Conservation (phyloP, 345 rosid species). For the Citrus mangshanensis region DNA sequence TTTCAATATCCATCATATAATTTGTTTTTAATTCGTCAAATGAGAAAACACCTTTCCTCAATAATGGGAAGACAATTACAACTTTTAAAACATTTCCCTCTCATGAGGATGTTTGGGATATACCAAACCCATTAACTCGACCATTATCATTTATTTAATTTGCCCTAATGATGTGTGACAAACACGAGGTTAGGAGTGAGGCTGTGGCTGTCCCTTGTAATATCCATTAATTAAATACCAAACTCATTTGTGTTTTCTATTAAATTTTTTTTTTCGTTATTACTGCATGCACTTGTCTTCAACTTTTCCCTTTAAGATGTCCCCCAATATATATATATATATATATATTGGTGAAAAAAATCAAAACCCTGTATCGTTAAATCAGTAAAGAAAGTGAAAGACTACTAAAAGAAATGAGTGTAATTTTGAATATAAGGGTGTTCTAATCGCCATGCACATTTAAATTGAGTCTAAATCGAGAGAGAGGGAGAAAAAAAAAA, state of each 20-base stretch:
- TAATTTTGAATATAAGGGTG: too few relatives aligned
- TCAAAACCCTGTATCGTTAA: too few relatives aligned
- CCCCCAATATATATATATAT: too few relatives aligned
- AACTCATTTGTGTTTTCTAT: not conserved
- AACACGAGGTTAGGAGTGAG: not conserved
- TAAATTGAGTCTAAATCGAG: too few relatives aligned
- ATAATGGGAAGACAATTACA: not conserved
- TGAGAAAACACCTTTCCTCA: constrained; percentile 1
- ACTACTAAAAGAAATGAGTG: too few relatives aligned
- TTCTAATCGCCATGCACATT: too few relatives aligned
- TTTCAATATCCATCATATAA: not conserved
- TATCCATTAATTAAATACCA: not conserved
- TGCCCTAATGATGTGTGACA: not conserved
- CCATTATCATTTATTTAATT: not conserved
- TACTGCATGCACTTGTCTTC: not conserved
- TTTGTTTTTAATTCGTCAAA: not conserved
- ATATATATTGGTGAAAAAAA: not conserved
- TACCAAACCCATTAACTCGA: not conserved
- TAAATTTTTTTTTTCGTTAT: not conserved
- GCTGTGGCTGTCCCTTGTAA: not conserved
- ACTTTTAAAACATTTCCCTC: not conserved
- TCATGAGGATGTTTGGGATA: not conserved
- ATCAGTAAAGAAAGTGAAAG: too few relatives aligned
- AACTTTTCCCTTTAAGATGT: not conserved
- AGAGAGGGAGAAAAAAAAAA: too few relatives aligned